Evolutionary conservation across 441 rosid species (phyloP).

Genomic region (Gossypium gossypioides): DNA sequence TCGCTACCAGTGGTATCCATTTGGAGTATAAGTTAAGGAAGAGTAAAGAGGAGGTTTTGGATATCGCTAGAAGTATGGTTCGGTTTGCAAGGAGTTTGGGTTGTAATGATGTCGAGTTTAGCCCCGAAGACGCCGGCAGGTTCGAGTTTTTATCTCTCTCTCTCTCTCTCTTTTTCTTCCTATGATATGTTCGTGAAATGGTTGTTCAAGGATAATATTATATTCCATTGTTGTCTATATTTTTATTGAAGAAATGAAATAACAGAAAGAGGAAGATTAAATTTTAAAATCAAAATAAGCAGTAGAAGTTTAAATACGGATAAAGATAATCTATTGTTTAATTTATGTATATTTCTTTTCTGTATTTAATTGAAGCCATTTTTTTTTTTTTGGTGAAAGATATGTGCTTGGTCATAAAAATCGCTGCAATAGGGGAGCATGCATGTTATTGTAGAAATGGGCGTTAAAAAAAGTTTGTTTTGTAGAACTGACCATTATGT

Average conservation of each 20-base stretch:
- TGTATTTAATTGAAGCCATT: background rate
- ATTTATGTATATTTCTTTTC: too few species aligned
- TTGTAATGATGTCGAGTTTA: slow-evolving; percentile 72
- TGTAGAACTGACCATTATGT: background rate
- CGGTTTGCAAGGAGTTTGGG: slow-evolving; percentile 63
- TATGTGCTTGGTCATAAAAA: background rate
- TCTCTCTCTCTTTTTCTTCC: background rate
- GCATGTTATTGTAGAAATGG: background rate
- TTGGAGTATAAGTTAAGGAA: slow-evolving; percentile 71
- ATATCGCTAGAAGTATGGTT: slow-evolving; percentile 64
- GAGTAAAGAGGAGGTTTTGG: slow-evolving; percentile 60
- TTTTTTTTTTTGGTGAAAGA: background rate
- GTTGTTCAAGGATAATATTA: background rate
- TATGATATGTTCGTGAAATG: background rate
- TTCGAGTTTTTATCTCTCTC: slow-evolving; percentile 13
- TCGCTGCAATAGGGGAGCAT: background rate
- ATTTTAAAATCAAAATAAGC: background rate
- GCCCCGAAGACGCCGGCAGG: slow-evolving; percentile 95
- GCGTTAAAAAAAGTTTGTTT: background rate
- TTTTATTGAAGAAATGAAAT: background rate
- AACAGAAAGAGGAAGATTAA: background rate
- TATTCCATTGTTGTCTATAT: background rate
- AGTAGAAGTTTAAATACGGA: background rate
- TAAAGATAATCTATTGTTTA: background rate
- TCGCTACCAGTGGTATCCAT: slow-evolving; percentile 77